Evolutionary conservation across 108 stramenopile species (phyloP), one percentile per base, ranked within the genome.

Genomic region (Heterococcus sp.): DNA sequence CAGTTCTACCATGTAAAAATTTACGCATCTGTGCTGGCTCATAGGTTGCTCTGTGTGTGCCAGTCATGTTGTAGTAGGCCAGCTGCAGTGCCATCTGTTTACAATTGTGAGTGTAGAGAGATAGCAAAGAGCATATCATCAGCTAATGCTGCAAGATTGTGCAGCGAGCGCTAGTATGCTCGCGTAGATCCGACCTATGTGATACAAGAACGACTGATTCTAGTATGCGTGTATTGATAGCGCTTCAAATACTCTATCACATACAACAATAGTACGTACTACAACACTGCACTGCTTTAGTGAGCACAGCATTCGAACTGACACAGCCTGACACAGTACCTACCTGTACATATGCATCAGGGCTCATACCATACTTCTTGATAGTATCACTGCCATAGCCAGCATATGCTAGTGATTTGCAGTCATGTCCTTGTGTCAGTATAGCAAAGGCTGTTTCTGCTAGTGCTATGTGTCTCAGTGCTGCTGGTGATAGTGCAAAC

Each of bases 331-430:
- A n/a, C n/a, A n/a, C n/a, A n/a, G n/a, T n/a, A n/a, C n/a, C n/a
- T n/a, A n/a, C n/a, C n/a, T n/a, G 93, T 38, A 91, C 92, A 74
- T 85, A 94, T 0, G 93, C 93, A 85, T 95, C 94, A 14, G 94
- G 94, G 36, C 92, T 91, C 72, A 88, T 89, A 1, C 91, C 91
- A 70, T 88, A 83, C 65, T 83, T 88, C 86, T 95, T 93, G 28
- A 93, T 93, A 3, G 30, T 33, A 32, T 28, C 65, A 34, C 35
- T 37, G 46, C 77, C 69, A 66, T 72, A 76, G 37, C 76, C 76
- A n/a, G 37, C 35, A 34, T 69, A 76, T 34, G 35, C 68, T 39
- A 76, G 30, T 8, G 11, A 5, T 68, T 69, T 76, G 14, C 40
- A 68, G 39, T 76, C 76, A 36, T 76, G 76, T 1, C 70, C 69